Percentiles rank a stretch among this genome's conserved stretches.
Conservation (phyloP, 306 rosid species). For the Ormosia emarginata region DNA sequence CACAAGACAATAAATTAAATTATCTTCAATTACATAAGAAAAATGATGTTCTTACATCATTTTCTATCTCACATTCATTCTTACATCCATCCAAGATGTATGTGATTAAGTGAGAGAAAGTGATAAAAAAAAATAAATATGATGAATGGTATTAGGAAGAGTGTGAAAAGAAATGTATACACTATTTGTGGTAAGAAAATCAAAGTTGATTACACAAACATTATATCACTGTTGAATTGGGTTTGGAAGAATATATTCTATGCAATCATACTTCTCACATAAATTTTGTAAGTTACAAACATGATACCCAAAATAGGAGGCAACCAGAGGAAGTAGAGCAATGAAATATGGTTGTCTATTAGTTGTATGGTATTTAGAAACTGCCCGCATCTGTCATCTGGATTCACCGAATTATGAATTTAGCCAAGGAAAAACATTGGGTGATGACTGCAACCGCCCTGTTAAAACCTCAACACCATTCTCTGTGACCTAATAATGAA, state of each 20-base stretch:
- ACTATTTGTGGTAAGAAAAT: too few species aligned
- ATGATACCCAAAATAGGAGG: neutral
- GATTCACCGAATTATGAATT: conserved; percentile 25
- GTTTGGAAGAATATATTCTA: neutral
- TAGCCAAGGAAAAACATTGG: conserved; percentile 78
- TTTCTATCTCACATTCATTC: too few species aligned
- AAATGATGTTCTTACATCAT: too few species aligned
- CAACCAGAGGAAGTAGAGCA: neutral
- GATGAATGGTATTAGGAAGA: too few species aligned
- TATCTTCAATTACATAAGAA: too few species aligned
- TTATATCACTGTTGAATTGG: neutral
- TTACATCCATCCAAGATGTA: too few species aligned
- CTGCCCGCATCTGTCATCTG: neutral
- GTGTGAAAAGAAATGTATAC: too few species aligned
- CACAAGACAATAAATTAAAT: too few species aligned
- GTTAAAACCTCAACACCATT: conserved; percentile 95
- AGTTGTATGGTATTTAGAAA: conserved; percentile 5
- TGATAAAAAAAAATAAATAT: too few species aligned
- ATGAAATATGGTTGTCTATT: neutral
- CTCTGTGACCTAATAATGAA: conserved; percentile 64
- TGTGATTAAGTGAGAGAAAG: too few species aligned
- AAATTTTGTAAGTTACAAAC: conserved; percentile 20
- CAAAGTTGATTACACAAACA: too few species aligned
- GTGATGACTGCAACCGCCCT: conserved; percentile 74
- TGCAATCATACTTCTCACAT: neutral